Evolutionary conservation across 2,329 filamentous ascomycete species (phyloP), one percentile per base, ranked within the genome.

Genomic region (Bipolaris zeicola): DNA sequence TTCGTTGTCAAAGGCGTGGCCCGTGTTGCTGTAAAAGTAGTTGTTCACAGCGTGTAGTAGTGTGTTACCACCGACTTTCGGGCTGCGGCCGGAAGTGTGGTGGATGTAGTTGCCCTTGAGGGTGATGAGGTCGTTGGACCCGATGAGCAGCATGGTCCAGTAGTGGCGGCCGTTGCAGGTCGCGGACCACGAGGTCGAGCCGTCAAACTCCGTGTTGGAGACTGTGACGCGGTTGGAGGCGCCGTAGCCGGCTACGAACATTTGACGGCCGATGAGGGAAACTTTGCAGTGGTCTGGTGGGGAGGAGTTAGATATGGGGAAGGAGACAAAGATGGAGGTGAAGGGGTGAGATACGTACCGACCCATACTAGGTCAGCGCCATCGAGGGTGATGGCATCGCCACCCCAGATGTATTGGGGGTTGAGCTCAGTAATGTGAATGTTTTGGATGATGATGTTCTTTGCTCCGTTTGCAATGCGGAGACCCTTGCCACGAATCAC

Each of bases 11-110:
- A 87, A 86, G 14, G 83, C 82, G 73, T 87, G 85, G 46, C 81
- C 81, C n/a, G 74, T 69, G 71, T 81, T 82, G 66, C 81, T 78
- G 69, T 83, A 79, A 76, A 79, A 86, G 80, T 83, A 85, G 79
- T 87, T 87, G 81, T 87, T 87, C 69, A 85, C 82, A 38, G 82
- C 82, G 72, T 87, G 85, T 48, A 87, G 76, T 42, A 85, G 79
- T 50, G 84, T 84, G 70, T 83, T 83, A 20, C 78, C 79, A 53
- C 73, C 77, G 20, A 87, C 77, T 77, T 87, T 86, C 63, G 84
- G 85, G 13, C 77, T 76, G 51, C 85, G 83, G 52, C 85, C 85
- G 8, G 79, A 81, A 45, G 81, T 82, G 72, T 85, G 78, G 79
- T 86, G 82, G 67, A 87, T 77, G 76, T 86, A 86, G 79, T 87